Conservation (phyloP, 108 stramenopile species). For the Conticribra guillardii region DNA sequence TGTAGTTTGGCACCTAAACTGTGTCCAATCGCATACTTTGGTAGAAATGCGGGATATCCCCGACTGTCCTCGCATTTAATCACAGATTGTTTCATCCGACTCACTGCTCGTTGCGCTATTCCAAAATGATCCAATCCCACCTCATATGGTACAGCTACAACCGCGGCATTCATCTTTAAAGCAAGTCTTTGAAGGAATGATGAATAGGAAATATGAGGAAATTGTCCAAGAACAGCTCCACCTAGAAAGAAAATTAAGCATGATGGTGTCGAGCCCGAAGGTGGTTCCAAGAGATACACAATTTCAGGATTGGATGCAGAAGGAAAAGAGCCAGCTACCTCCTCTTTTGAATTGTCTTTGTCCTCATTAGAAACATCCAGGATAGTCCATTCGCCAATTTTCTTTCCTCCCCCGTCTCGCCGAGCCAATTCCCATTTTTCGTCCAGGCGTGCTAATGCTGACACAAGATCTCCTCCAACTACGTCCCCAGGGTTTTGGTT, state of each 20-base stretch:
- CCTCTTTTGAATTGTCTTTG: slow-evolving; percentile 30
- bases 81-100: slow-evolving; percentile 60
- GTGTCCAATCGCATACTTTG: slow-evolving; percentile 69
- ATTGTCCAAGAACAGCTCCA: slow-evolving; percentile 82
- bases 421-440: slow-evolving; percentile 66
- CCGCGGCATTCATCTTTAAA: slow-evolving; percentile 63
- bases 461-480: slow-evolving; percentile 35
- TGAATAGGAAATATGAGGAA: slow-evolving; percentile 82
- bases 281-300: slow-evolving; percentile 81
- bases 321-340: neutral
- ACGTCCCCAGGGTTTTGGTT: slow-evolving; percentile 1
- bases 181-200: slow-evolving; percentile 61
- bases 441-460: slow-evolving; percentile 68
- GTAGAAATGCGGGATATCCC: slow-evolving; percentile 52
- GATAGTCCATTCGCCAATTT: slow-evolving; percentile 70
- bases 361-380: slow-evolving; percentile 44
- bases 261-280: slow-evolving; percentile 58
- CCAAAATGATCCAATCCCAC: slow-evolving; percentile 82
- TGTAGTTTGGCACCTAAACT: slow-evolving; percentile 75
- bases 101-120: slow-evolving; percentile 66
- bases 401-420: slow-evolving; percentile 21
- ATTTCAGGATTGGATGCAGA: slow-evolving; percentile 36
- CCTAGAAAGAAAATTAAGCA: slow-evolving; percentile 82
- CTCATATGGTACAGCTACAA: slow-evolving; percentile 76
- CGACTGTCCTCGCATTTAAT: slow-evolving; percentile 62